These are phyloP conservation scores for Spathaspora girioi DNA, from an alignment of 805 yeast genomes.

Conservation along the genomic window DNA sequence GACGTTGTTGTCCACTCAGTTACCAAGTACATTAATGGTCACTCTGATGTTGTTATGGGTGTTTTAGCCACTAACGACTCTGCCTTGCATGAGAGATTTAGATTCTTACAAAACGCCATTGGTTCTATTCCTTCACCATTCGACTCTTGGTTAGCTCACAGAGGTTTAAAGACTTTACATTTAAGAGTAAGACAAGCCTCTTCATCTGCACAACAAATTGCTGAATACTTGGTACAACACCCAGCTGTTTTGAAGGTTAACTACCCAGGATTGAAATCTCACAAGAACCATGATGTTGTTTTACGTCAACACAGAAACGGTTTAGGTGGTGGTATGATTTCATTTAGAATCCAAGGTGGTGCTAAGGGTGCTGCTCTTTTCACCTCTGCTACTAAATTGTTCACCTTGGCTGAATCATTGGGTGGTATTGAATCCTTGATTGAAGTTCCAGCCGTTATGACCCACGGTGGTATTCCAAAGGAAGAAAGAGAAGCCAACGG, in stretches of 20 bases:
- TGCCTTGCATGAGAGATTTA: constrained; percentile 55
- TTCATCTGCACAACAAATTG: constrained; percentile 60
- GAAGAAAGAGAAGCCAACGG: constrained; percentile 76
- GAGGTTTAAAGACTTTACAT: constrained; percentile 86
- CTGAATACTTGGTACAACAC: constrained; percentile 54
- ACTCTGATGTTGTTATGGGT: constrained; percentile 88
- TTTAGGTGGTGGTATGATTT: constrained; percentile 89
- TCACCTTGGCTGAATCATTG: constrained; percentile 84
- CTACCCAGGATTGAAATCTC: constrained; percentile 78
- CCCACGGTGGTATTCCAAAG: constrained; percentile 86
- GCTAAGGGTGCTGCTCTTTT: constrained; percentile 71
- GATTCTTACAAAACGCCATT: constrained; percentile 81
- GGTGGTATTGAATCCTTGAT: constrained; percentile 86
- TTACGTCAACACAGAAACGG: constrained; percentile 75
- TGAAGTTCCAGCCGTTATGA: constrained; percentile 89
- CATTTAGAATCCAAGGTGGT: constrained; percentile 83
- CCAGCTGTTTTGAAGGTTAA: constrained; percentile 62
- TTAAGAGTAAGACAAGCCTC: constrained; percentile 73
- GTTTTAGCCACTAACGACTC: constrained; percentile 68
- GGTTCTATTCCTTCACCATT: constrained; percentile 90
- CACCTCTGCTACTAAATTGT: constrained; percentile 68
- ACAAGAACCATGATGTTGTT: constrained; percentile 61
- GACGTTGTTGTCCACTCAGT: constrained; percentile 87
- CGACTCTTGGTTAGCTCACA: constrained; percentile 89
- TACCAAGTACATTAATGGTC: constrained; percentile 89